A percentile compares a stretch with the other conserved stretches of the same genome.
These are phyloP conservation scores for Chaetoceros tenuissimus DNA, from an alignment of 108 stramenopile species.

Conservation along the genomic window DNA sequence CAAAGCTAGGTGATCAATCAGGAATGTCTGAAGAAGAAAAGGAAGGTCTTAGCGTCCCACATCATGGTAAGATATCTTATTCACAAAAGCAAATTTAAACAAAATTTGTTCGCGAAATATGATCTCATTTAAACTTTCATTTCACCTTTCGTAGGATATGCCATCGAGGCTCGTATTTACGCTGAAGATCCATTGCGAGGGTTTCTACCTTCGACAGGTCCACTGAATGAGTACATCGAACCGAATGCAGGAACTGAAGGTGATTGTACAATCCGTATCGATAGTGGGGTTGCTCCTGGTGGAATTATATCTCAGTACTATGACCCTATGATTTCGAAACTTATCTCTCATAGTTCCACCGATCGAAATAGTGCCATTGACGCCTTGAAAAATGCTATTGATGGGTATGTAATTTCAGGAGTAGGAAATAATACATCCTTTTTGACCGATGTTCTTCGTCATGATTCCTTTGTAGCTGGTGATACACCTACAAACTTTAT, in stretches of 20 bases:
- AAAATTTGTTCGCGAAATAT: slow-evolving; percentile 12
- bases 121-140: slow-evolving; percentile 24
- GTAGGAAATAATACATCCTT: slow-evolving; percentile 89
- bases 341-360: slow-evolving; percentile 54
- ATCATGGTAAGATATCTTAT: not conserved
- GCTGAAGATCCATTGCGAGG: slow-evolving; percentile 95
- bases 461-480: slow-evolving; percentile 66
- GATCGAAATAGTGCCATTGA: slow-evolving; percentile 59
- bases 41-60: not conserved
- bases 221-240: slow-evolving; percentile 56
- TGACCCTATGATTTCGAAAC: slow-evolving; percentile 97
- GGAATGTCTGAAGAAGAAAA: slow-evolving; percentile 8
- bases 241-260: slow-evolving; percentile 21
- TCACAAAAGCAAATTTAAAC: not conserved
- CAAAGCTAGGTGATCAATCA: slow-evolving; percentile 27
- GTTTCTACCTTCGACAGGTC: slow-evolving; percentile 89
- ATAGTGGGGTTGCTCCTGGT: slow-evolving; percentile 87
- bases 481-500: slow-evolving; percentile 91
- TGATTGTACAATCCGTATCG: slow-evolving; percentile 50
- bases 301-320: slow-evolving; percentile 82
- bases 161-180: slow-evolving; percentile 90
- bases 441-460: slow-evolving; percentile 59
- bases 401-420: slow-evolving; percentile 87
- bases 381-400: slow-evolving; percentile 63
- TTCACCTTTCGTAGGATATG: slow-evolving; percentile 58